A percentile compares a stretch with the other conserved stretches of the same genome.
These are phyloP conservation scores for Soucietia sequanensis DNA, from an alignment of 805 yeast species.

Conservation along the genomic window DNA sequence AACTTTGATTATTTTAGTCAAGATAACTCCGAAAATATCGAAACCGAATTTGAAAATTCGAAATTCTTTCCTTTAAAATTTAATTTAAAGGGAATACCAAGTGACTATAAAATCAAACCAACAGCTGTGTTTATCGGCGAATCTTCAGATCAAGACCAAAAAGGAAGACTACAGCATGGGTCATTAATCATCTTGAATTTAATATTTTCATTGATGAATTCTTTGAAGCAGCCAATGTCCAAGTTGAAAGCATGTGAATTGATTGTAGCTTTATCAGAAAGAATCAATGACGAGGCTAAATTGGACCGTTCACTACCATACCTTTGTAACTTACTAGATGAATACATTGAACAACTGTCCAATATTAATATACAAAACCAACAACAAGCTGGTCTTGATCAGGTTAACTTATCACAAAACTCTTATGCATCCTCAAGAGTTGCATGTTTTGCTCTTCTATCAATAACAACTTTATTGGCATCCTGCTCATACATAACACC, in stretches of 20 bases:
- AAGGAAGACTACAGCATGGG: conserved; percentile 39
- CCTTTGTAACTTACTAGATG: conserved; percentile 69
- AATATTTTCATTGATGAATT: conserved; percentile 58
- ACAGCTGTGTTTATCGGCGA: conserved; percentile 18
- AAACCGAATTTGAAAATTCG: conserved; percentile 2
- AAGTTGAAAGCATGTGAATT: conserved; percentile 73
- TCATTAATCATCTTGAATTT: conserved; percentile 58
- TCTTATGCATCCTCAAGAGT: conserved; percentile 48
- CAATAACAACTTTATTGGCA: conserved; percentile 64
- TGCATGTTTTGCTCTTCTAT: conserved; percentile 61
- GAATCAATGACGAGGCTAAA: conserved; percentile 77
- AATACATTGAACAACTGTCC: conserved; percentile 30
- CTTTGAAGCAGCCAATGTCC: conserved; percentile 58
- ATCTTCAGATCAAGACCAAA: neutral
- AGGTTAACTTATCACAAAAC: neutral
- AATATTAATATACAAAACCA: conserved; percentile 1
- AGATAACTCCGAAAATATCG: conserved; percentile 6
- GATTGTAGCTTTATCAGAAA: conserved; percentile 71
- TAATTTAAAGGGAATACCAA: conserved; percentile 52
- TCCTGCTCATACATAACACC: conserved; percentile 68
- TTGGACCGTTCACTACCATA: conserved; percentile 85
- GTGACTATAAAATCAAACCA: conserved; percentile 40
- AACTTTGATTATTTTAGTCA: conserved; percentile 17
- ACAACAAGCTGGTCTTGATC: conserved; percentile 3
- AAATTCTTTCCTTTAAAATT: conserved; percentile 36